These are phyloP conservation scores for Neofusicoccum cordaticola DNA, from an alignment of 2,329 filamentous ascomycete genomes.

Conservation along the genomic window DNA sequence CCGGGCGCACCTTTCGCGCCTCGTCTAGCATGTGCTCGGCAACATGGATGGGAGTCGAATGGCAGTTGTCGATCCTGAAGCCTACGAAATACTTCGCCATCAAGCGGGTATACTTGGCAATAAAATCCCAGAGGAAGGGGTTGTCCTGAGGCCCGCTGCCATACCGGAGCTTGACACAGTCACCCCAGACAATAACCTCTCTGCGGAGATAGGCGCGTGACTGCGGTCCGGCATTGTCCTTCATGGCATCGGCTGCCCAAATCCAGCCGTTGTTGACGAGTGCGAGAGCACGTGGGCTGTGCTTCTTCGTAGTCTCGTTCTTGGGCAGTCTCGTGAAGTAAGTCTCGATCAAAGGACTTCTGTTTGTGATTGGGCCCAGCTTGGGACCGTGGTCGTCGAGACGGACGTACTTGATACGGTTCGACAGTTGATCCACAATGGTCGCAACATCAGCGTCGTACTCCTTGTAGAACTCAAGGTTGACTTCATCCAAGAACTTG, in stretches of 20 bases:
- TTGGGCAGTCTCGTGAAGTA: constrained; percentile 89
- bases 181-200: constrained; percentile 97
- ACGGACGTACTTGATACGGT: constrained; percentile 90
- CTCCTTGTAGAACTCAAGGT: constrained; percentile 85
- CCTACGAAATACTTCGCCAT: constrained; percentile 94
- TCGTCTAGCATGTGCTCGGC: constrained; percentile 94
- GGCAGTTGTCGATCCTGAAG: constrained; percentile 96
- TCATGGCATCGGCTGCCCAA: constrained; percentile 92
- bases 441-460: constrained; percentile 81
- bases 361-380: constrained; percentile 70
- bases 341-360: constrained; percentile 81
- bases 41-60: constrained; percentile 91
- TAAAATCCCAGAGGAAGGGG: constrained; percentile 92
- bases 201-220: constrained; percentile 92
- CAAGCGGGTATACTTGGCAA: constrained; percentile 86
- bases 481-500: constrained; percentile 76
- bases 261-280: constrained; percentile 98
- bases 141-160: constrained; percentile 77
- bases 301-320: constrained; percentile 74
- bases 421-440: constrained; percentile 87
- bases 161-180: constrained; percentile 96
- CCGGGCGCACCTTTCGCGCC: constrained; percentile 81
- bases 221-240: constrained; percentile 86
- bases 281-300: constrained; percentile 72
- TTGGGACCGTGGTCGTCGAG: constrained; percentile 91